Conservation (phyloP, 2,329 filamentous ascomycete genomes). For the Aureobasidium sp. region DNA sequence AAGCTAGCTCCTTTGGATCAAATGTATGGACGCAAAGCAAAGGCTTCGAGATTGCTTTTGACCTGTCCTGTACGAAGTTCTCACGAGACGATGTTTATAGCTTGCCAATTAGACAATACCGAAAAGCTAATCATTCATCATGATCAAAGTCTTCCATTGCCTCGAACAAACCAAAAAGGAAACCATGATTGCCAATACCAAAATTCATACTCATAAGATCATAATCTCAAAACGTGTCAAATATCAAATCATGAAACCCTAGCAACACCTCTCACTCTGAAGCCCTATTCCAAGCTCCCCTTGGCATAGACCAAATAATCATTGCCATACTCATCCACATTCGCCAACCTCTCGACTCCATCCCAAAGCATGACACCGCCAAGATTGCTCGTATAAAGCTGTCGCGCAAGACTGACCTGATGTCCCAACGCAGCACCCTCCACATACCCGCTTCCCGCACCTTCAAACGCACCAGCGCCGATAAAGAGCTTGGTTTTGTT, state of each 20-base stretch:
- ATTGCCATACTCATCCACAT: constrained; percentile 21
- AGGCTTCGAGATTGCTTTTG: background rate
- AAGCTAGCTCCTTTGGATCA: background rate
- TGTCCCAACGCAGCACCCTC: constrained; percentile 23
- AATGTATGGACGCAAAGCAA: background rate
- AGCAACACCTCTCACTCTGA: background rate
- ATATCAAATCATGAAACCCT: background rate
- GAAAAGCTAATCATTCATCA: background rate
- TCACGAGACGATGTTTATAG: background rate
- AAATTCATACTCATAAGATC: background rate
- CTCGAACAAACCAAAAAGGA: background rate
- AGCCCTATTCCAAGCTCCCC: background rate
- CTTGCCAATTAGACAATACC: background rate
- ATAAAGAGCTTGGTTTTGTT: constrained; percentile 30
- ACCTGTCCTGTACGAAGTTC: background rate
- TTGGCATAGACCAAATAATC: constrained; percentile 16
- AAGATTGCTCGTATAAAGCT: constrained; percentile 27
- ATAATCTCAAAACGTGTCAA: background rate
- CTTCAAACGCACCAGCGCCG: constrained; percentile 28
- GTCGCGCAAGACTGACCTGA: constrained; percentile 28
- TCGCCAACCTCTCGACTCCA: constrained; percentile 24
- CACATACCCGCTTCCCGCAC: constrained; percentile 29
- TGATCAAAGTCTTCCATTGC: background rate
- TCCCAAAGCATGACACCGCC: constrained; percentile 39
- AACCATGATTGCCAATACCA: background rate